Evolutionary conservation across 2,329 filamentous ascomycete species (phyloP).

Genomic region (Conoideocrella luteorostrata): DNA sequence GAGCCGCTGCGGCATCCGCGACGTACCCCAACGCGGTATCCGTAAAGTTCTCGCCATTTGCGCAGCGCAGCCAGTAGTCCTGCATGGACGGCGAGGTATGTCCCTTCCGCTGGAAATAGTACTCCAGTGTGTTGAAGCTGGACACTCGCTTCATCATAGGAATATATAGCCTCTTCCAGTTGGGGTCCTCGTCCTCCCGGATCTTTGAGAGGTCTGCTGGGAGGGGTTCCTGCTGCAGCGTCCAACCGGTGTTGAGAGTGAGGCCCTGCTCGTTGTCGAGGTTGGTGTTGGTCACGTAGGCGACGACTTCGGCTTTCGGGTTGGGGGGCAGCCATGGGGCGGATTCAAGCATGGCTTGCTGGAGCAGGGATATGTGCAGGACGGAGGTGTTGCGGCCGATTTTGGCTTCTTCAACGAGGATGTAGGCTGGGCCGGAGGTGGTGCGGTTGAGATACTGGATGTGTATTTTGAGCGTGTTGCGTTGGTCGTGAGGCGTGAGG

Average conservation of each 20-base stretch:
- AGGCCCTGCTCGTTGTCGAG: conserved; percentile 26
- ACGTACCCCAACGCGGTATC: conserved; percentile 59
- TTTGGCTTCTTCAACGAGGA: conserved; percentile 36
- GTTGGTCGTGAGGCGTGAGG: conserved; percentile 25
- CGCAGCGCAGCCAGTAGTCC: conserved; percentile 54
- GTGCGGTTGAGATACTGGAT: conserved; percentile 37
- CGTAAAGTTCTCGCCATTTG: conserved; percentile 55
- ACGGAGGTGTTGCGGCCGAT: conserved; percentile 34
- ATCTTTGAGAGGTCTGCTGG: conserved; percentile 21
- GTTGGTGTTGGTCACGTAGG: conserved; percentile 34
- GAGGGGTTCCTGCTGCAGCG: conserved; percentile 12
- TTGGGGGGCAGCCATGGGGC: conserved; percentile 25
- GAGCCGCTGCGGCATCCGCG: conserved; percentile 58
- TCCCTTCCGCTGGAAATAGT: conserved; percentile 19
- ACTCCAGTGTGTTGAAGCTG: conserved; percentile 21
- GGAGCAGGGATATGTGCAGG: conserved; percentile 35
- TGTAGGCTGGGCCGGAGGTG: conserved; percentile 27
- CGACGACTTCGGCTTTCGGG: conserved; percentile 26
- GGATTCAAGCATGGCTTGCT: conserved; percentile 25
- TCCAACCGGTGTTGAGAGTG: conserved; percentile 21
- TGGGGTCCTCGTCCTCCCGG: conserved; percentile 16
- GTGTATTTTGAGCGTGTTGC: conserved; percentile 32
- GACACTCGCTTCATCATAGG: conserved; percentile 19
- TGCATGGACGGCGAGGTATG: conserved; percentile 11
- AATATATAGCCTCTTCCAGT: conserved; percentile 20